Evolutionary conservation across 305 asterid genomes (phyloP).

Genomic region (Solanum hybrid): DNA sequence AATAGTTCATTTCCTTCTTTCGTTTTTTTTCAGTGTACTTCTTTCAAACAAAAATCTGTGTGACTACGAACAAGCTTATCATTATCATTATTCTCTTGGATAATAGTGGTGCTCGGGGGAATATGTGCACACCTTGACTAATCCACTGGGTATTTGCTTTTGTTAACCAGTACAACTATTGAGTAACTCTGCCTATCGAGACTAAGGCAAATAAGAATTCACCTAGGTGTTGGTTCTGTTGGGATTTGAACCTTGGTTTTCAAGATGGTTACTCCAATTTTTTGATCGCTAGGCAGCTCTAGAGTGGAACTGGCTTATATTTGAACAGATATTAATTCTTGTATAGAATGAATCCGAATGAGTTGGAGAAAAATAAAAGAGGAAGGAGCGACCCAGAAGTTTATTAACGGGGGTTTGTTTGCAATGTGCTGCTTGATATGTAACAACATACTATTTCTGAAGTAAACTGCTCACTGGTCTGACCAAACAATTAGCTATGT

Average conservation of each 20-base stretch:
- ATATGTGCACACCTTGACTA: not conserved
- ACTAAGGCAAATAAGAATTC: not conserved
- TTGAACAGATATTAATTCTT: not conserved
- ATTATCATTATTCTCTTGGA: not conserved
- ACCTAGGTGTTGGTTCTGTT: not conserved
- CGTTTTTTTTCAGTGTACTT: not conserved
- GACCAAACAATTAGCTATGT: not conserved
- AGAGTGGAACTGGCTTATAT: not conserved
- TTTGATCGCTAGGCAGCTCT: not conserved
- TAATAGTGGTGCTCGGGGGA: not conserved
- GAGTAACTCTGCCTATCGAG: not conserved
- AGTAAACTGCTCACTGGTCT: not conserved
- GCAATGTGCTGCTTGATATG: not conserved
- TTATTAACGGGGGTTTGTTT: not conserved
- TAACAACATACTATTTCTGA: not conserved
- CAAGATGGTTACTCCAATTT: conserved; percentile 1
- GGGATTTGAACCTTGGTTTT: not conserved
- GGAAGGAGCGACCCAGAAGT: not conserved
- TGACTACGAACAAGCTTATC: not conserved
- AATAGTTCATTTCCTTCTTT: not conserved
- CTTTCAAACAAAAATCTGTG: not conserved
- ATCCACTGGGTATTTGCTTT: not conserved
- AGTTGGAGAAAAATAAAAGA: not conserved
- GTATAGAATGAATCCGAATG: not conserved
- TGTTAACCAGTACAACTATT: not conserved